Conservation (phyloP, 345 rosid species). For the Gossypioides kirkii region DNA sequence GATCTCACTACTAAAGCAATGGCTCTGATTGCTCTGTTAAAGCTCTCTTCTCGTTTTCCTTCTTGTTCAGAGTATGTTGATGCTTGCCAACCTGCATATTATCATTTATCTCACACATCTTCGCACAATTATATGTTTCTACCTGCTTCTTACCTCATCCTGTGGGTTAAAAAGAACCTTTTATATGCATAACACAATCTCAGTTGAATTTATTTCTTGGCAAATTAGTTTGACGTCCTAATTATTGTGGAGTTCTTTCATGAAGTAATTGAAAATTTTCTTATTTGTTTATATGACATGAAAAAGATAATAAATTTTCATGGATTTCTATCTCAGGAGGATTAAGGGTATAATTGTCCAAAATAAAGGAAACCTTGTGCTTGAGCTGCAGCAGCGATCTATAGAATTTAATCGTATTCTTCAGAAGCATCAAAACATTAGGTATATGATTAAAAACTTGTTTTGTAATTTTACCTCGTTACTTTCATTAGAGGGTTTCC, state of each 20-base stretch:
- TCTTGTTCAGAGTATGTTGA: conserved; percentile 76
- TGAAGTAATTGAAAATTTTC: background rate
- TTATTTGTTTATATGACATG: conserved; percentile 11
- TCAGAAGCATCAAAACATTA: conserved; percentile 75
- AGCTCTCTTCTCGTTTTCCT: conserved; percentile 92
- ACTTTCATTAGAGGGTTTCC: conserved; percentile 5
- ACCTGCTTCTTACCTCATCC: background rate
- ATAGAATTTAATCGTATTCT: conserved; percentile 82
- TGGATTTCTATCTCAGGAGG: conserved; percentile 55
- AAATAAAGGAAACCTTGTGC: conserved; percentile 82
- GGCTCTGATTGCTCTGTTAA: conserved; percentile 85
- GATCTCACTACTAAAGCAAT: conserved; percentile 85
- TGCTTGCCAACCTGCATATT: conserved; percentile 7
- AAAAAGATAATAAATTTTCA: conserved; percentile 8
- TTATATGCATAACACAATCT: background rate
- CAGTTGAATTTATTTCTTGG: conserved; percentile 1
- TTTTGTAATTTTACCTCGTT: background rate
- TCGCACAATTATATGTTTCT: background rate
- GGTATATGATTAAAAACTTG: conserved; percentile 32
- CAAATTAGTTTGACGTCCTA: background rate
- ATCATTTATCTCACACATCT: background rate
- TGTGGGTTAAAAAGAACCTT: background rate
- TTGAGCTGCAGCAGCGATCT: conserved; percentile 98
- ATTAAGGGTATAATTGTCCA: conserved; percentile 59
- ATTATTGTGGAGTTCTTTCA: background rate